Percentiles rank a stretch among this genome's conserved stretches.
Conservation (phyloP, 2,329 filamentous ascomycete species). For the Juglanconis juglandina region DNA sequence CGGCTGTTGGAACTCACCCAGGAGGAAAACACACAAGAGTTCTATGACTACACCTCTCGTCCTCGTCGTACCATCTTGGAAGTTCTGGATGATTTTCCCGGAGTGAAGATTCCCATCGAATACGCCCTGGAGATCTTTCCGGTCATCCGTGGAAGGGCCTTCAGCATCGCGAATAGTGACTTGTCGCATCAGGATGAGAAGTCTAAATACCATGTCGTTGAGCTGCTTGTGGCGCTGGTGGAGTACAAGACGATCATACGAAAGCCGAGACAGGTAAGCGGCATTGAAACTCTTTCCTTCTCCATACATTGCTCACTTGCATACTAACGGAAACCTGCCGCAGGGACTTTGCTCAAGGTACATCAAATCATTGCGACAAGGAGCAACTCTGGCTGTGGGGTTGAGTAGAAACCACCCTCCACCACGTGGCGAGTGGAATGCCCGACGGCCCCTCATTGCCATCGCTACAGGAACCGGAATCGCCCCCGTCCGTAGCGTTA, state of each 20-base stretch:
- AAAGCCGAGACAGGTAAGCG: slow-evolving; percentile 60
- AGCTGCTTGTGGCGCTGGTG: slow-evolving; percentile 81
- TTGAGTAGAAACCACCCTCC: slow-evolving; percentile 49
- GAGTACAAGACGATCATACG: slow-evolving; percentile 87
- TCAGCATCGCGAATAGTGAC: slow-evolving; percentile 78
- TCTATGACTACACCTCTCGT: slow-evolving; percentile 92
- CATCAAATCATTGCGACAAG: slow-evolving; percentile 60
- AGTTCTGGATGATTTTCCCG: slow-evolving; percentile 84
- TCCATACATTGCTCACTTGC: background rate
- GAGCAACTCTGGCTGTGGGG: slow-evolving; percentile 59
- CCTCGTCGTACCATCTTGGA: slow-evolving; percentile 88
- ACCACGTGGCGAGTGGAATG: slow-evolving; percentile 37
- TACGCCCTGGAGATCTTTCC: slow-evolving; percentile 73
- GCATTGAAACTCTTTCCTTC: background rate
- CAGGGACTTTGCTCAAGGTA: slow-evolving; percentile 85
- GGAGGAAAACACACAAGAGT: slow-evolving; percentile 78
- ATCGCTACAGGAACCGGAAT: slow-evolving; percentile 84
- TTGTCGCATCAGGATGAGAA: background rate
- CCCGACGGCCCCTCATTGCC: slow-evolving; percentile 62
- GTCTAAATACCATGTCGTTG: slow-evolving; percentile 38
- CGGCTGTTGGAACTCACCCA: slow-evolving; percentile 80
- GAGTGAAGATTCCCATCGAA: slow-evolving; percentile 75
- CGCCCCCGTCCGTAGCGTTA: slow-evolving; percentile 76
- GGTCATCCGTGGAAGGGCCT: slow-evolving; percentile 80
- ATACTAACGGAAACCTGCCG: background rate